Evolutionary conservation across 1,284 basidiomycete genomes (phyloP).

Genomic region (Moesziomyces globuligerus): DNA sequence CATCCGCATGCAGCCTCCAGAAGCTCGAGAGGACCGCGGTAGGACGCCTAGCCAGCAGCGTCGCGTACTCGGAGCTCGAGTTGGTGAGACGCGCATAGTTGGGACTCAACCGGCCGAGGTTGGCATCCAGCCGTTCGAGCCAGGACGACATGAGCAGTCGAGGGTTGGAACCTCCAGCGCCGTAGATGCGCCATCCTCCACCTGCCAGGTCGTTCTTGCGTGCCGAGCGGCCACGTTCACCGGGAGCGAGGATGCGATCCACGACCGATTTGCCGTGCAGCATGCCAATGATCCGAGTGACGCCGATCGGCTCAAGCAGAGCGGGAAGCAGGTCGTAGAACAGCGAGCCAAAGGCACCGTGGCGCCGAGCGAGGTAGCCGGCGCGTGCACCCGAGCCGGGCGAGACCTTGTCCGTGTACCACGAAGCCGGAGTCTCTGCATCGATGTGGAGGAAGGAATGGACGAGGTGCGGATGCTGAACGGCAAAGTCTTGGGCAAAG

Average conservation of each 20-base stretch:
- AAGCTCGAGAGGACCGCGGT: slow-evolving; percentile 53
- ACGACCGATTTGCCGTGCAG: slow-evolving; percentile 37
- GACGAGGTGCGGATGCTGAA: slow-evolving; percentile 50
- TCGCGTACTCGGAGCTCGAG: slow-evolving; percentile 11
- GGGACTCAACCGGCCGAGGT: slow-evolving; percentile 31
- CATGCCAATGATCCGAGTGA: slow-evolving; percentile 44
- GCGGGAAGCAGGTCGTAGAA: slow-evolving; percentile 49
- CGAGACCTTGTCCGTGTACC: slow-evolving; percentile 43
- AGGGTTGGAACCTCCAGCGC: slow-evolving; percentile 41
- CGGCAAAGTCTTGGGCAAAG: slow-evolving; percentile 51
- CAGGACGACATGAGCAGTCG: slow-evolving; percentile 43
- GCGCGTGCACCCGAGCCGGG: slow-evolving; percentile 40
- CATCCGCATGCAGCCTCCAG: slow-evolving; percentile 52
- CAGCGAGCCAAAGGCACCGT: slow-evolving; percentile 36
- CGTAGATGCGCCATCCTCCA: slow-evolving; percentile 44
- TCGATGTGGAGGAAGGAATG: slow-evolving; percentile 55
- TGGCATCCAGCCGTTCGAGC: slow-evolving; percentile 50
- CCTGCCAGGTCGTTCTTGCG: slow-evolving; percentile 37
- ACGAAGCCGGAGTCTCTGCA: slow-evolving; percentile 49
- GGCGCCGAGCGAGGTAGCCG: slow-evolving; percentile 38
- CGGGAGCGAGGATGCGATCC: slow-evolving; percentile 52
- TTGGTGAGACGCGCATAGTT: slow-evolving; percentile 33
- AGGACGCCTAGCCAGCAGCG: slow-evolving; percentile 33
- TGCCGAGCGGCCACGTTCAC: slow-evolving; percentile 30
- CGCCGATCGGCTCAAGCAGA: slow-evolving; percentile 39